Evolutionary conservation across 345 rosid species (phyloP).

Genomic region (Arabidopsis thaliana): TAIR10.1 NC_003075.7:9398501-9399000

Average conservation of each 20-base stretch:
- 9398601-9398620: too few relatives aligned
- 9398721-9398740: background rate
- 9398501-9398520: too few relatives aligned
- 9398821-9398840: conserved; percentile 46
- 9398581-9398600: too few relatives aligned
- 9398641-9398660: too few relatives aligned
- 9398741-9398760: background rate
- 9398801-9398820: conserved; percentile 32
- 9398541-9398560: too few relatives aligned
- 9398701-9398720: background rate
- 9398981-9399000: conserved; percentile 61
- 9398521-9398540: too few relatives aligned
- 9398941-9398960: conserved; percentile 83
- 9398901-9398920: conserved; percentile 61
- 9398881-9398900: conserved; percentile 74
- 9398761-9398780: background rate
- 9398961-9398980: conserved; percentile 80
- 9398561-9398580: background rate
- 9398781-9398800: background rate
- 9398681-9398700: background rate
- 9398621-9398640: too few relatives aligned
- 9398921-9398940: conserved; percentile 63
- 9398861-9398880: conserved; percentile 90
- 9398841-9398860: conserved; percentile 72
- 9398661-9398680: background rate